Base-by-base conservation (phyloP, 805 yeast species). In the Tetrapisispora arboricola region DNA sequence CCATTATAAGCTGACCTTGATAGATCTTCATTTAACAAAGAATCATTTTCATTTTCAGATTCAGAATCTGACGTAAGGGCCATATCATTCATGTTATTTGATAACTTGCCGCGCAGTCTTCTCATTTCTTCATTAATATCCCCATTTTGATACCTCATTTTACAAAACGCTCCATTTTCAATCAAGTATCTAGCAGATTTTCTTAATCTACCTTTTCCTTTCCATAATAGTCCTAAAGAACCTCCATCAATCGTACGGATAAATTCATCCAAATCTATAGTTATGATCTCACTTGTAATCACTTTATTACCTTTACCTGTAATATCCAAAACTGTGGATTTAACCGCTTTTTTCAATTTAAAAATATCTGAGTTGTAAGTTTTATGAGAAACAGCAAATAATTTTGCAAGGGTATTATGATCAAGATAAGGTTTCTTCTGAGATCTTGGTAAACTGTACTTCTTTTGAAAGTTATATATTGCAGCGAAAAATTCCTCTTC, bases 401-500 rank as follows among this genome's bases (percentile, higher is more conserved):
- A 58, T 40, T 68, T 67, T 37, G 67, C 68, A 37, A 71, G 60
- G 0, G 90, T 81, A 38, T 64, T 65, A 21, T 71, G 65, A 57
- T 82, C 87, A 26, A 83, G 63, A 45, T 69, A 70, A 44, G 75
- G 58, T 19, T 72, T 71, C 44, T 67, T 66, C 3, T 71, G 70
- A 5, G 37, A 43, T 31, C 40, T 50, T 2, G 48, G 30, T 7
- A 81, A 53, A 46, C 73, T 71, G 47, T 70, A 68, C 44, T 78
- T 82, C 54, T 77, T 84, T 58, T 92, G 96, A 57, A 88, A 90
- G 44, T 76, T 80, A 2, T 76, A 75, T 20, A 92, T 71, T 6
- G 86, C 74, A 2, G 71, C 58, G 61, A 77, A 71, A 50, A 90
- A 82, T 37, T 71, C 72, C 40, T 78, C 81, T 39, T 76, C 78